These are phyloP conservation scores for Candida chauliodis DNA, from an alignment of 805 yeast species.

Conservation along the genomic window DNA sequence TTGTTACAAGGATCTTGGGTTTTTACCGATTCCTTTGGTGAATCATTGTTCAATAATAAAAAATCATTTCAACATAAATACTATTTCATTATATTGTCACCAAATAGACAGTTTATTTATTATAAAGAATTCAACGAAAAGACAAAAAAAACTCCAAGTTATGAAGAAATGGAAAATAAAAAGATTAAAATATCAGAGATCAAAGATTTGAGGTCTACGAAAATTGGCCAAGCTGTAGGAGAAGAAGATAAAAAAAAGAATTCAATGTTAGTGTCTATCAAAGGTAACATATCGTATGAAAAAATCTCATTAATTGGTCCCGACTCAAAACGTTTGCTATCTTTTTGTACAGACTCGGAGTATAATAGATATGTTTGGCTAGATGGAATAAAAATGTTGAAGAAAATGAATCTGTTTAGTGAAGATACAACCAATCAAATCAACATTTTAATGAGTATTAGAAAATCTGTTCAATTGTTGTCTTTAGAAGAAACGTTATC, in stretches of 20 bases:
- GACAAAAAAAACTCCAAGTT: conserved; percentile 47
- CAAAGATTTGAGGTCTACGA: conserved; percentile 45
- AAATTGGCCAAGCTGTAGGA: conserved; percentile 34
- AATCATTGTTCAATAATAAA: conserved; percentile 16
- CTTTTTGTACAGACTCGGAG: conserved; percentile 68
- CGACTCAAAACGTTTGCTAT: conserved; percentile 42
- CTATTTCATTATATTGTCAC: conserved; percentile 60
- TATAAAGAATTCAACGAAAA: conserved; percentile 57
- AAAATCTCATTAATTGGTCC: conserved; percentile 49
- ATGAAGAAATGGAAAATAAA: conserved; percentile 46
- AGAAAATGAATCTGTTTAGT: conserved; percentile 34
- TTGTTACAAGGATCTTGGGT: conserved; percentile 82
- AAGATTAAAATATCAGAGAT: conserved; percentile 53
- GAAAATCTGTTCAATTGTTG: conserved; percentile 39
- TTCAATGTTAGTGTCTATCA: conserved; percentile 49
- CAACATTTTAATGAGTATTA: conserved; percentile 29
- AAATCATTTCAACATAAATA: conserved; percentile 22
- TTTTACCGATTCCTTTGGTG: conserved; percentile 54
- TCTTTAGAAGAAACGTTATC: conserved; percentile 25
- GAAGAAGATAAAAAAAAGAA: conserved; percentile 43
- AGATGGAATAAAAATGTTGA: conserved; percentile 64
- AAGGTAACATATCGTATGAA: conserved; percentile 55
- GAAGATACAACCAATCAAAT: conserved; percentile 36
- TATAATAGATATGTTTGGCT: conserved; percentile 71
- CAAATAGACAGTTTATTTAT: conserved; percentile 58